Evolutionary conservation across 2,329 filamentous ascomycete species (phyloP).

Genomic region (Pseudogymnoascus sp.): DNA sequence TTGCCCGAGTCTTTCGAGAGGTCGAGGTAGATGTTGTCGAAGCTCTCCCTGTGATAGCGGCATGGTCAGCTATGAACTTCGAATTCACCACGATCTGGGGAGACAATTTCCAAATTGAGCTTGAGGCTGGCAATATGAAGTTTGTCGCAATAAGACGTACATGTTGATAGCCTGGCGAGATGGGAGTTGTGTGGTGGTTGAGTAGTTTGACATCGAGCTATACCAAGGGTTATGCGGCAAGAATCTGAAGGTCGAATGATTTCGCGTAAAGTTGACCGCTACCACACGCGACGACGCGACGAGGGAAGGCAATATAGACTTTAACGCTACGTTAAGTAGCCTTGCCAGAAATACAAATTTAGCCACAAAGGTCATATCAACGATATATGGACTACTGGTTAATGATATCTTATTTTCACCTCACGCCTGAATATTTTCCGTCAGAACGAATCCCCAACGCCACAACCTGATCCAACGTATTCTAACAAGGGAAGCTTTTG

Average conservation of each 20-base stretch:
- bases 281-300: conserved; percentile 7
- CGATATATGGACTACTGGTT: neutral
- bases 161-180: conserved; percentile 1
- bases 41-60: conserved; percentile 61
- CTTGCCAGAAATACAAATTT: neutral
- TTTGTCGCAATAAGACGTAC: neutral
- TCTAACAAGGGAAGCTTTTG: neutral
- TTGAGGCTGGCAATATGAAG: neutral
- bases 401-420: neutral
- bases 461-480: neutral
- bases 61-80: neutral
- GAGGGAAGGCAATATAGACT: neutral
- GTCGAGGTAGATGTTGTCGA: conserved; percentile 95
- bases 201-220: neutral
- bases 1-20: conserved; percentile 87
- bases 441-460: neutral
- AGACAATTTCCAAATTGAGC: neutral
- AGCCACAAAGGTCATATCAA: neutral
- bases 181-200: conserved; percentile 2
- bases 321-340: neutral
- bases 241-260: conserved; percentile 4
- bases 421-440: neutral
- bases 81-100: neutral
- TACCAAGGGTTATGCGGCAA: conserved; percentile 8
- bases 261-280: conserved; percentile 9